Conservation (phyloP, 225 moss, liverwort and hornwort genomes). For the Neckera pumila region DNA sequence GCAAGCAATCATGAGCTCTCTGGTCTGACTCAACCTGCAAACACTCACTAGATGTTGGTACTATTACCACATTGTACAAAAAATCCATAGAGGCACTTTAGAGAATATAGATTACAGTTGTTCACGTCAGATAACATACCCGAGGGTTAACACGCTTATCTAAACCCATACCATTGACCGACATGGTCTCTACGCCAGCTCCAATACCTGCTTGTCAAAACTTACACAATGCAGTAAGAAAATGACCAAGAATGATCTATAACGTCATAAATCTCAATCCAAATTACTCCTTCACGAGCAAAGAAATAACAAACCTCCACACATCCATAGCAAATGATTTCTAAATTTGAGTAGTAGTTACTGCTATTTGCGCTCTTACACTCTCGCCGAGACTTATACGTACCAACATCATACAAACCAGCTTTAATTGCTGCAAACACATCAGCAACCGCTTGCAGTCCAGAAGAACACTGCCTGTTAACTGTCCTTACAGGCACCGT, state of each 20-base stretch:
- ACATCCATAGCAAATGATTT: not conserved
- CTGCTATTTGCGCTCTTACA: not conserved
- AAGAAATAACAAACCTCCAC: not conserved
- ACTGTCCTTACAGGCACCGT: slow-evolving; percentile 77
- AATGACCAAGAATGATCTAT: not conserved
- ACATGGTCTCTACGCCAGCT: slow-evolving; percentile 79
- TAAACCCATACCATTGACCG: slow-evolving; percentile 23
- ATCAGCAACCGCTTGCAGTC: slow-evolving; percentile 80
- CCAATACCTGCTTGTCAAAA: slow-evolving; percentile 43
- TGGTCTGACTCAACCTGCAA: slow-evolving; percentile 19
- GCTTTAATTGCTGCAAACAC: slow-evolving; percentile 77
- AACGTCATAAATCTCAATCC: not conserved
- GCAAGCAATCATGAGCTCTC: slow-evolving; percentile 70
- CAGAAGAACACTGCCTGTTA: slow-evolving; percentile 89
- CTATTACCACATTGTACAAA: not conserved
- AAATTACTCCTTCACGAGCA: not conserved
- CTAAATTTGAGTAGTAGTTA: not conserved
- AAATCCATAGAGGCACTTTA: not conserved
- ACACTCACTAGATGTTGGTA: not conserved
- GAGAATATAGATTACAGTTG: not conserved
- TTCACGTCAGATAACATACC: not conserved
- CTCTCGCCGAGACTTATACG: not conserved
- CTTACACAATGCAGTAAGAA: not conserved
- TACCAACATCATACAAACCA: slow-evolving; percentile 67
- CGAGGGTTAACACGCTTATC: slow-evolving; percentile 42